These are phyloP conservation scores for Camelina hispida DNA, from an alignment of 345 rosid genomes.

Conservation along the genomic window DNA sequence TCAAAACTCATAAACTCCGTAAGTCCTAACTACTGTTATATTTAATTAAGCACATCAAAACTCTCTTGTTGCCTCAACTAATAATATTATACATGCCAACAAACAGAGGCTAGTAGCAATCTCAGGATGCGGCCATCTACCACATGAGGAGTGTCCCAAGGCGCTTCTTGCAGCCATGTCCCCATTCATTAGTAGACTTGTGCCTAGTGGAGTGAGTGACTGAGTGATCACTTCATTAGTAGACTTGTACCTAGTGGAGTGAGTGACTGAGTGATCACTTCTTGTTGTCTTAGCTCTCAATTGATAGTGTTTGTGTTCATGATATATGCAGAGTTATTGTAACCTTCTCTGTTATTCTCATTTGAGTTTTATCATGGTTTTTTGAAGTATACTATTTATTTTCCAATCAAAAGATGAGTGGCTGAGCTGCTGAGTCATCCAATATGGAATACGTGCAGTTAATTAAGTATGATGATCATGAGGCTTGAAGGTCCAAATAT, in stretches of 20 bases:
- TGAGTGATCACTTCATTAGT: slow-evolving; percentile 50
- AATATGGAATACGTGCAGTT: too few relatives aligned
- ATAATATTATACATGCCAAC: slow-evolving; percentile 15
- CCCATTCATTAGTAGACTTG: slow-evolving; percentile 79
- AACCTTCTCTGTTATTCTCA: slow-evolving; percentile 23
- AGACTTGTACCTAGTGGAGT: slow-evolving; percentile 58
- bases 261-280: slow-evolving; percentile 45
- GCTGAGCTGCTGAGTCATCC: too few relatives aligned
- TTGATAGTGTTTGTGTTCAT: slow-evolving; percentile 36
- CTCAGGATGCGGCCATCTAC: slow-evolving; percentile 97
- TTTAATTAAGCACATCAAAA: slow-evolving; percentile 1
- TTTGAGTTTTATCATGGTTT: slow-evolving; percentile 18
- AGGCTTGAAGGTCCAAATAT: background rate
- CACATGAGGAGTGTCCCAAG: slow-evolving; percentile 97
- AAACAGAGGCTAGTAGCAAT: slow-evolving; percentile 93
- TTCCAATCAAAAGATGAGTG: too few relatives aligned
- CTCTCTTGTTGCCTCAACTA: slow-evolving; percentile 19
- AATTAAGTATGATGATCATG: background rate
- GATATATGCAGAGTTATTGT: slow-evolving; percentile 40
- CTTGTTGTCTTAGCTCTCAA: slow-evolving; percentile 43
- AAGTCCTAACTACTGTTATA: slow-evolving; percentile 46
- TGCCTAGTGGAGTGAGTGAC: slow-evolving; percentile 50
- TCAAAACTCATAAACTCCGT: slow-evolving; percentile 89
- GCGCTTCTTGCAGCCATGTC: slow-evolving; percentile 83
- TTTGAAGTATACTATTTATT: slow-evolving; percentile 15